Evolutionary conservation across 768 basidiomycete species (phyloP).

Genomic region (Boletus huronensis): DNA sequence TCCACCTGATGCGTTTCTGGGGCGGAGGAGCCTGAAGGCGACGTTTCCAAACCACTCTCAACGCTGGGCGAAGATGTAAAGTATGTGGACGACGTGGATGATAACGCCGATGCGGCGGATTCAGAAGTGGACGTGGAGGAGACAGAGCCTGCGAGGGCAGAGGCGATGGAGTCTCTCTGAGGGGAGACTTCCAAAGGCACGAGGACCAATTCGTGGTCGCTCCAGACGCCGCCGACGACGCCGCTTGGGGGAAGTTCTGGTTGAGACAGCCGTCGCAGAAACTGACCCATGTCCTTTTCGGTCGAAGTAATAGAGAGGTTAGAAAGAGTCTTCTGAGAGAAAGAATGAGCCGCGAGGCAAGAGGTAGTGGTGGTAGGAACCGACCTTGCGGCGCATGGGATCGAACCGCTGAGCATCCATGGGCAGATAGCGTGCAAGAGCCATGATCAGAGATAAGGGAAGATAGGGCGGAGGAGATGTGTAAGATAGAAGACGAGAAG

Average conservation of each 20-base stretch:
- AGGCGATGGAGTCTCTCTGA: slow-evolving; percentile 17
- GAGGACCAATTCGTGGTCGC: slow-evolving; percentile 34
- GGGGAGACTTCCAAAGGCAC: slow-evolving; percentile 28
- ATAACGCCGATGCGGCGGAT: slow-evolving; percentile 9
- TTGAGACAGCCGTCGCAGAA: slow-evolving; percentile 22
- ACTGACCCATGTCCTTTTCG: slow-evolving; percentile 27
- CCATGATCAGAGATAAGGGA: slow-evolving; percentile 29
- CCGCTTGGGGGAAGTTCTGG: slow-evolving; percentile 13
- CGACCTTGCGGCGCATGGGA: slow-evolving; percentile 29
- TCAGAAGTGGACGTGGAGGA: slow-evolving; percentile 6
- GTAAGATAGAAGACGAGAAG: slow-evolving; percentile 28
- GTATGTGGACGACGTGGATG: slow-evolving; percentile 21
- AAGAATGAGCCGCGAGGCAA: slow-evolving; percentile 21
- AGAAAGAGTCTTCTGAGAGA: slow-evolving; percentile 20
- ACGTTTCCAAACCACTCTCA: slow-evolving; percentile 5
- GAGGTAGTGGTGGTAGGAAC: slow-evolving; percentile 17
- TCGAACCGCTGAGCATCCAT: slow-evolving; percentile 35
- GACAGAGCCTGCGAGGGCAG: slow-evolving; percentile 14
- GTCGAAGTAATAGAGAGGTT: slow-evolving; percentile 9
- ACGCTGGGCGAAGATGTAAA: slow-evolving; percentile 14
- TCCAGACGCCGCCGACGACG: slow-evolving; percentile 32
- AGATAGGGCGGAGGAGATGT: slow-evolving; percentile 25
- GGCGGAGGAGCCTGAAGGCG: slow-evolving; percentile 8
- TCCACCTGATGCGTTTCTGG: slow-evolving; percentile 20
- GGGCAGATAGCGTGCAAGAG: slow-evolving; percentile 24